Base-by-base conservation (phyloP, 2,329 filamentous ascomycete species). In the Botrytis pseudocinerea region DNA sequence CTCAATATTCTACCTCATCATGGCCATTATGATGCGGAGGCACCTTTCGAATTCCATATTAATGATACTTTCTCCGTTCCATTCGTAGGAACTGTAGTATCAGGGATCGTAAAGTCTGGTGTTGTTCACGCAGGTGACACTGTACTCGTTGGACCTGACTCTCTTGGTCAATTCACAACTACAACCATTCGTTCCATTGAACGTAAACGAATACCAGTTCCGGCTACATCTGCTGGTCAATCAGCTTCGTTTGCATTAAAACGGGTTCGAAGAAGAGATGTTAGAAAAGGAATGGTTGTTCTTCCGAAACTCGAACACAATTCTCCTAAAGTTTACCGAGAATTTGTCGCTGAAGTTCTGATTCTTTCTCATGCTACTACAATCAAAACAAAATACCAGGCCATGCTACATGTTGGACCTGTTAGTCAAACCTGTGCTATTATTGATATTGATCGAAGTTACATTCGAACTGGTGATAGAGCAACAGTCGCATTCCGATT, bases 21-120 rank as follows among this genome's bases (percentile, higher is more conserved):
- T 78, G 95, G 95, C 68, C 93, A 95, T 75, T 98, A 98, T 82
- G 93, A 98, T 80, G 87, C 91, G 28, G 91, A 93, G 64, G 94
- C 93, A 0, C 91, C 95, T 0, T 97, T 98, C 76, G 96, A 98
- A 81, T 98, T 98, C 78, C 91, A 97, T 74, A 89, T 99, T 76
- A 99, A 98, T 80, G 96, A 99, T 81, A 98, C 94, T 0, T 99
- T 98, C 86, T 98, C 95, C 0, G 96, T 99, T 7, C 96, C 96
- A 2, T 97, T 97, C 82, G 94, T 97, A 0, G 96, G 96, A 20
- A 99, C 96, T 0, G 96, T 99, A 0, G 95, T 99, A 1, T 96
- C 93, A 51, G 96, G 96, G 0, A 95, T 99, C 48, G 91, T 98
- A 75, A 97, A 97, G 79, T 90, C 91, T 1, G 92, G 95, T 0